Base-by-base conservation (phyloP, 73 alveolate genomes). In the Breviolum minutum region DNA sequence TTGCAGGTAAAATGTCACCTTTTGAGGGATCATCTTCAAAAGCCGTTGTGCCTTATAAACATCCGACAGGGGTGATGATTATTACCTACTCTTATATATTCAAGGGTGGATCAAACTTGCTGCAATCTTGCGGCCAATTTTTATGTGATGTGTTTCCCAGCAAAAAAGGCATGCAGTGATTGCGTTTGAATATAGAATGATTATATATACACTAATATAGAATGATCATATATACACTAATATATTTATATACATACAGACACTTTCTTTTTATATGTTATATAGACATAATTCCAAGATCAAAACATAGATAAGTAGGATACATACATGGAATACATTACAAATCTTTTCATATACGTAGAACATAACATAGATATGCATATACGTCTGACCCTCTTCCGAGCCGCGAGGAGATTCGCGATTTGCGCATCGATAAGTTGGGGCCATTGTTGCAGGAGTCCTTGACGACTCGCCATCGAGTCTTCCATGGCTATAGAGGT, bases 401-500 rank as follows among this genome's bases (percentile, higher is more conserved):
- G 40, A 22, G 16, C 26, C 63, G 13, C 40, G 26, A 79, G 99
- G 99, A 94, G 94, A 76, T 94, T 62, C 99, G 99, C 5, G 99
- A 95, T n/a, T 12, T 83, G 81, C 95, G 89, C 82, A 95, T 95
- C 74, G 95, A 83, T 89, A 66, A 32, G 87, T 62, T 95, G 29
- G 99, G 99, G 26, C 95, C 99, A 30, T 32, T 84, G 73, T 66
- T 95, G 26, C 95, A 95, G 89, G 87, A n/a, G n/a, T n/a, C n/a
- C n/a, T n/a, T n/a, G n/a, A n/a, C n/a, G n/a, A n/a, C n/a, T n/a
- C n/a, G n/a, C n/a, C n/a, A n/a, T n/a, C n/a, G n/a, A n/a, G n/a
- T n/a, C n/a, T n/a, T n/a, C n/a, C n/a, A n/a, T n/a, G n/a, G n/a
- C n/a, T n/a, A n/a, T n/a, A n/a, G n/a, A n/a, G n/a, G n/a, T n/a